phyloP scores from a whole-genome alignment of 306 rosid genomes.

The Crataegus laevigata region DNA sequence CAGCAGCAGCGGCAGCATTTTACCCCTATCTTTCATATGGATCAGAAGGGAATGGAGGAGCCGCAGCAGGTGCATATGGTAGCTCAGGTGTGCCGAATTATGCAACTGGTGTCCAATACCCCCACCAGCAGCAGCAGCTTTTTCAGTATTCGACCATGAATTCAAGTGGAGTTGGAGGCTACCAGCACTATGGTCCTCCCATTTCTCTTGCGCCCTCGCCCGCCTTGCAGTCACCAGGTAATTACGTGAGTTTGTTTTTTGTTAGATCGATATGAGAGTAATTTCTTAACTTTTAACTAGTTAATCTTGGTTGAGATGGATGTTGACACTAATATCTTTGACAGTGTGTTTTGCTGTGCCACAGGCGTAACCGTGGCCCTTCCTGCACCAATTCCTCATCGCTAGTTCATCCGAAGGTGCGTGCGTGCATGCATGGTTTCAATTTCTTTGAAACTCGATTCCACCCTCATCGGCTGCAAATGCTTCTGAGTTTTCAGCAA shows the following conservation, averaged over 20 bases:
- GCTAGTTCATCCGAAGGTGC: conserved; percentile 41
- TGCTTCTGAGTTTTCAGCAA: conserved; percentile 39
- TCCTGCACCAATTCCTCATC: conserved; percentile 82
- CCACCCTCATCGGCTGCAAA: conserved; percentile 27
- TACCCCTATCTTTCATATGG: conserved; percentile 78
- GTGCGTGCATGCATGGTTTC: conserved; percentile 13
- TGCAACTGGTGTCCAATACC: conserved; percentile 56
- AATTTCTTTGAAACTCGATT: conserved; percentile 19
- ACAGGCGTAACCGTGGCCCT: conserved; percentile 94
- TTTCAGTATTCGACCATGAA: conserved; percentile 66
- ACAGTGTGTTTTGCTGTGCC: conserved; percentile 99
- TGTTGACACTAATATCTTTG: conserved; percentile 69
- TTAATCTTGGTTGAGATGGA: not conserved
- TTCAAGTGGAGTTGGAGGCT: conserved; percentile 58
- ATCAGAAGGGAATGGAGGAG: conserved; percentile 47
- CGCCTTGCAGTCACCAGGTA: conserved; percentile 81
- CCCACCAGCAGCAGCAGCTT: conserved; percentile 48
- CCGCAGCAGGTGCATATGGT: conserved; percentile 17
- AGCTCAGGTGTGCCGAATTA: conserved; percentile 51
- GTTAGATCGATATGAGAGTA: not conserved
- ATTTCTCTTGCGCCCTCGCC: conserved; percentile 91
- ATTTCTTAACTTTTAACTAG: not conserved
- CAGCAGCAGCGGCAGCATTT: conserved; percentile 42
- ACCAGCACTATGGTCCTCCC: conserved; percentile 77
- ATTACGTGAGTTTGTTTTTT: not conserved